Base-by-base conservation (phyloP, 208 protist genomes). In the Phytomonas serpens region DNA sequence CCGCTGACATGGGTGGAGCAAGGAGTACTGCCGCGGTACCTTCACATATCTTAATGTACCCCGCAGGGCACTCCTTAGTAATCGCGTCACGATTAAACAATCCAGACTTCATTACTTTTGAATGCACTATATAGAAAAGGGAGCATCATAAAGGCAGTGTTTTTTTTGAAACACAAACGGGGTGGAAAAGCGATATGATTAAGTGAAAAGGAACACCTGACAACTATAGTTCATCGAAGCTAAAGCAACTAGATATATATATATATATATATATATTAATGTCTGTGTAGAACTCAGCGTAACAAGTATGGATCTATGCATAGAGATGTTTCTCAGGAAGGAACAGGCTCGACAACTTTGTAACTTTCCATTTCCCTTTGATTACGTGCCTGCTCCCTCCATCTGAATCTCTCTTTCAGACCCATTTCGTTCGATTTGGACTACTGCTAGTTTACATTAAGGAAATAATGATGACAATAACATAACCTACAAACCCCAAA, bases 21-120 rank as follows among this genome's bases (percentile, higher is more conserved):
- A 93, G 88, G 14, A 96, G 81, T 0, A 96, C 86, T 0, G 86
- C 89, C 13, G 92, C 74, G 64, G 75, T 90, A 65, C 92, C 92
- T 72, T 96, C 92, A 9, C 68, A 79, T 23, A 94, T 78, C 68
- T 89, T 93, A 16, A 75, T 74, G 72, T 87, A 96, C 7, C 86
- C 87, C 62, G 36, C 62, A 0, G 85, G 87, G 29, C 82, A 81
- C 32, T 80, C 84, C 40, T 78, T 80, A n/a, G 31, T 66, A 31
- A 96, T 69, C 31, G 80, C 88, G 52, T 87, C 80, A 36, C 63
- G 66, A 71, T 83, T 76, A 75, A 92, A 93, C 51, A 81, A 76
- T 27, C 91, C 91, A 4, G 91, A 96, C 68, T 72, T 76, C 47
- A 76, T 69, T 13, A 10, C 57, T 31, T 31, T 23, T 64, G 40